A percentile compares a stretch with the other conserved stretches of the same genome.
Evolutionary conservation across 192 early-diverging fungal species (phyloP).

Genomic region (Backusella tarrabulga): DNA sequence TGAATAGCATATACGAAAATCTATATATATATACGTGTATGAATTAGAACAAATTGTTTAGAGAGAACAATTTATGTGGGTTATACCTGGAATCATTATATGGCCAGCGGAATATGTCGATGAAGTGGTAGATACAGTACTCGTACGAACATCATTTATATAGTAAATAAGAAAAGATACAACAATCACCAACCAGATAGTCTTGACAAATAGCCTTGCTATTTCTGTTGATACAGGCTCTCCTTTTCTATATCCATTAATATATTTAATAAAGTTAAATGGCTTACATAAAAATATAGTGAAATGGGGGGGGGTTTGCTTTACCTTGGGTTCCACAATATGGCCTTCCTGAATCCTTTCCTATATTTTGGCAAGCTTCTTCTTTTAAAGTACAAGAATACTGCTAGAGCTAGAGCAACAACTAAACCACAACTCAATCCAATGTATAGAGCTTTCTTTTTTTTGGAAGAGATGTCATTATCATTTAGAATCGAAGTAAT

Average conservation of each 20-base stretch:
- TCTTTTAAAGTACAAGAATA: background rate
- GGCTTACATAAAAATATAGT: too few species aligned
- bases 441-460: background rate
- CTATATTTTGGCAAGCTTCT: background rate
- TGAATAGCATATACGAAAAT: background rate
- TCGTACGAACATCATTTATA: background rate
- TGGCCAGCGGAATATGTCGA: too few species aligned
- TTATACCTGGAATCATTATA: too few species aligned
- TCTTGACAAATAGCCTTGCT: background rate
- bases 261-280: background rate
- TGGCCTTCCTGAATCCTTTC: background rate
- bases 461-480: background rate
- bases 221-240: background rate
- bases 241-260: background rate
- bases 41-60: background rate
- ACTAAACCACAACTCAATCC: background rate
- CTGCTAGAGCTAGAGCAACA: background rate
- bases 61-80: too few species aligned
- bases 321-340: constrained; percentile 4
- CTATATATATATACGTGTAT: background rate
- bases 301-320: too few species aligned
- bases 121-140: background rate
- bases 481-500: background rate
- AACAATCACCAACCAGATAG: background rate
- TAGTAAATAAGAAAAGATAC: background rate